Evolutionary conservation across 1,284 basidiomycete species (phyloP).

Genomic region (Peniophora sp.): DNA sequence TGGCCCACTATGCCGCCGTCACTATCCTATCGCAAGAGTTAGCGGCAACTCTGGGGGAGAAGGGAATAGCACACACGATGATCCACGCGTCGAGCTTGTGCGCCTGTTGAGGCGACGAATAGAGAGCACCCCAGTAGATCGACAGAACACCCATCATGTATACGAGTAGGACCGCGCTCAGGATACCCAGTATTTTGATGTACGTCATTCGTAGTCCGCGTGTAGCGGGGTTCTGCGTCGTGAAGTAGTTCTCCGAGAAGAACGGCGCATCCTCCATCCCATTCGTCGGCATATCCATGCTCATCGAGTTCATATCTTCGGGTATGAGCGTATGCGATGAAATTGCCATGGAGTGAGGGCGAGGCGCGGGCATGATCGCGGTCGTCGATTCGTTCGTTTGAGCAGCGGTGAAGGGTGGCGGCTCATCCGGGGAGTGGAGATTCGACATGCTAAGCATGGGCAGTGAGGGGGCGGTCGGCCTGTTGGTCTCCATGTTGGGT

Average conservation of each 20-base stretch:
- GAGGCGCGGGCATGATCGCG: too few species aligned
- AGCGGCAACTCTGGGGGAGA: not conserved
- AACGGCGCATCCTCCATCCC: constrained; percentile 15
- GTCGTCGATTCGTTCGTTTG: too few species aligned
- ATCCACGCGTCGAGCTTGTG: constrained; percentile 31
- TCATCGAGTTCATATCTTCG: too few species aligned
- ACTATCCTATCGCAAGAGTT: constrained; percentile 13
- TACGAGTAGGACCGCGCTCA: constrained; percentile 18
- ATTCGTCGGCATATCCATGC: too few species aligned
- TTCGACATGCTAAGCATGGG: too few species aligned
- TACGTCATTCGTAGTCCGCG: constrained; percentile 21
- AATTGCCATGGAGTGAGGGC: too few species aligned
- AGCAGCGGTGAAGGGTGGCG: too few species aligned
- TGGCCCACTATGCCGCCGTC: constrained; percentile 17
- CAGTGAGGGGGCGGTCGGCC: too few species aligned
- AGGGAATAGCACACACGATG: constrained; percentile 20
- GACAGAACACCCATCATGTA: constrained; percentile 24
- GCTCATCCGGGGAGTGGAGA: too few species aligned
- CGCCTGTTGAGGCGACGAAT: constrained; percentile 17
- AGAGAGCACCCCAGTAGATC: constrained; percentile 32
- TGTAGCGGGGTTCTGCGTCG: constrained; percentile 22
- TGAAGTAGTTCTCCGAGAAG: constrained; percentile 26
- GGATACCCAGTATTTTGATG: constrained; percentile 20
- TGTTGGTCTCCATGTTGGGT: too few species aligned
- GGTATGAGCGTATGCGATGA: too few species aligned